Conservation (phyloP, 192 early-diverging fungal species). For the Backusella luteola region DNA sequence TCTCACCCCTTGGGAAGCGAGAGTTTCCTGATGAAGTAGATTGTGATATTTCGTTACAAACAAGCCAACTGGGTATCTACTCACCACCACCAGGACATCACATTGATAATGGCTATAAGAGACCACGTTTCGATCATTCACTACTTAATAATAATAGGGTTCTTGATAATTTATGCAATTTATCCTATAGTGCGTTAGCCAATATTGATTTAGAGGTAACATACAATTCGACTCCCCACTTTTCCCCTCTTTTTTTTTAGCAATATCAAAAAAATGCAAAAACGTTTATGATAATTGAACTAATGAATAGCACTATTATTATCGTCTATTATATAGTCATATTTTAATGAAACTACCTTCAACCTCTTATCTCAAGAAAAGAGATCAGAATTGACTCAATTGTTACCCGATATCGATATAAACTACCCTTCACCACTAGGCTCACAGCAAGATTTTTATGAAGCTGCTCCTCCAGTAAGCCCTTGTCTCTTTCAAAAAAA, state of each 20-base stretch:
- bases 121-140: slow-evolving; percentile 11
- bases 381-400: slow-evolving; percentile 11
- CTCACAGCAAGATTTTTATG: background rate
- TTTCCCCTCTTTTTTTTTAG: background rate
- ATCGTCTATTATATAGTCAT: background rate
- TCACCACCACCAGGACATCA: slow-evolving; percentile 9
- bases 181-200: slow-evolving; percentile 20
- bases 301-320: background rate
- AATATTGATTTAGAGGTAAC: slow-evolving; percentile 23
- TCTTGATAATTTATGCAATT: slow-evolving; percentile 15
- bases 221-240: background rate
- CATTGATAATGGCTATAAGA: background rate
- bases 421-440: slow-evolving; percentile 1
- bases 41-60: slow-evolving; percentile 10
- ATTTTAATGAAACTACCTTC: slow-evolving; percentile 15
- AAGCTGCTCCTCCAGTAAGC: background rate
- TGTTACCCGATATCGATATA: slow-evolving; percentile 13
- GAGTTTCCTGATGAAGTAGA: slow-evolving; percentile 1
- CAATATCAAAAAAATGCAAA: too few species aligned
- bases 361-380: slow-evolving; percentile 19
- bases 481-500: background rate
- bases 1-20: slow-evolving; percentile 10
- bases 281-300: background rate
- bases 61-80: slow-evolving; percentile 1
- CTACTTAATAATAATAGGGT: background rate